Evolutionary conservation across 495 filamentous ascomycete species (phyloP).

Genomic region (Hypomontagnella submonticulosa): DNA sequence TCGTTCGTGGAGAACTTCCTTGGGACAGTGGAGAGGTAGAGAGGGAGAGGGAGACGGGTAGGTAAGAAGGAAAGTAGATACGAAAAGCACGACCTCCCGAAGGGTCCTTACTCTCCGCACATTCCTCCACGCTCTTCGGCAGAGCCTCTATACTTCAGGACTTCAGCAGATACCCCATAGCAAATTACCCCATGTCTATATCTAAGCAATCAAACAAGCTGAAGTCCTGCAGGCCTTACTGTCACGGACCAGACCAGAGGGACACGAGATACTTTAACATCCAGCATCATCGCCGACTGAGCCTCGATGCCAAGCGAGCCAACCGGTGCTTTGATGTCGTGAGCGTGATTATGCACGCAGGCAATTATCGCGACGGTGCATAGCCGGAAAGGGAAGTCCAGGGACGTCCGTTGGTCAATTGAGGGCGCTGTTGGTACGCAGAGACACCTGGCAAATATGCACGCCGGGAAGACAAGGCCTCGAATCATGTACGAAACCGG

Average conservation of each 20-base stretch:
- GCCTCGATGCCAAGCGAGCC: conserved; percentile 29
- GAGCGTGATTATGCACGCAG: conserved; percentile 20
- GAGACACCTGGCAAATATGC: background rate
- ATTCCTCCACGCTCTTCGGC: background rate
- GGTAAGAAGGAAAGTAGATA: too few relatives aligned
- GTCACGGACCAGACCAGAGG: conserved; percentile 14
- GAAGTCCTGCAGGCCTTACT: conserved; percentile 11
- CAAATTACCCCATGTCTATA: conserved; percentile 20
- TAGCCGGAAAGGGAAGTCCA: conserved; percentile 25
- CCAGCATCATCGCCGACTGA: conserved; percentile 16
- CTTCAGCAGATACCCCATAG: conserved; percentile 3
- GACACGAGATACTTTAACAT: background rate
- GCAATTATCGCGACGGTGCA: conserved; percentile 2
- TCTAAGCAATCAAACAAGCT: background rate
- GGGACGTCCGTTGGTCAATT: background rate
- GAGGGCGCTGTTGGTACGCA: conserved; percentile 4
- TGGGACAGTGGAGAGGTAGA: too few relatives aligned
- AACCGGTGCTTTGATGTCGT: conserved; percentile 9
- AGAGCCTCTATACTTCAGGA: conserved; percentile 8
- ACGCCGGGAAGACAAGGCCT: conserved; percentile 14
- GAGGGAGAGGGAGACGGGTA: too few relatives aligned
- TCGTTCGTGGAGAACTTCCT: too few relatives aligned
- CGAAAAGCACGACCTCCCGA: too few relatives aligned
- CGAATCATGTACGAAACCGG: conserved; percentile 34
- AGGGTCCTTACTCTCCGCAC: background rate